Percentiles rank a stretch among this genome's conserved stretches.
These are phyloP conservation scores for Neonectria magnoliae DNA, from an alignment of 2,329 filamentous ascomycete genomes.

Conservation along the genomic window DNA sequence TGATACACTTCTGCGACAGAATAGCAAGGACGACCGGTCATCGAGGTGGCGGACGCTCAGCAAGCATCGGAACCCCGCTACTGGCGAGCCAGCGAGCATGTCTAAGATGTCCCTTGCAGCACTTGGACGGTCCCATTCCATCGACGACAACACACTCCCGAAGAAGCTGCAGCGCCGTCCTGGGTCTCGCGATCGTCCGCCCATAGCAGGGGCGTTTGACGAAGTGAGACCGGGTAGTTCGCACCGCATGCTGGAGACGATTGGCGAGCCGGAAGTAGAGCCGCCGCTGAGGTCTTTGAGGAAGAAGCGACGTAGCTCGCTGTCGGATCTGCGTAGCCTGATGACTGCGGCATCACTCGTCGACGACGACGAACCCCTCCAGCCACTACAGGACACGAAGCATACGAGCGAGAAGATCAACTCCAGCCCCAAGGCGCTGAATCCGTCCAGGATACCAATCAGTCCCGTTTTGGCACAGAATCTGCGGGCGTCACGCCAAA, in stretches of 20 bases:
- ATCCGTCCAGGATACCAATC: slow-evolving; percentile 62
- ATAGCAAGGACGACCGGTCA: slow-evolving; percentile 79
- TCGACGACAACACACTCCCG: slow-evolving; percentile 70
- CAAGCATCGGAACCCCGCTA: slow-evolving; percentile 74
- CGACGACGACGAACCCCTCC: slow-evolving; percentile 50
- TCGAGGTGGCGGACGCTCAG: slow-evolving; percentile 90
- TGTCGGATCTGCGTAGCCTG: slow-evolving; percentile 83
- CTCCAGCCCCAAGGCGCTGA: slow-evolving; percentile 55
- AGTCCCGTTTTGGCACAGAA: slow-evolving; percentile 55
- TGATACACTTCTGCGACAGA: slow-evolving; percentile 78
- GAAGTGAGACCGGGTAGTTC: slow-evolving; percentile 68
- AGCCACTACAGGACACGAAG: slow-evolving; percentile 63
- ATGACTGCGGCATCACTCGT: slow-evolving; percentile 69
- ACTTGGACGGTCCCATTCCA: slow-evolving; percentile 78
- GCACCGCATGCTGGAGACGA: slow-evolving; percentile 66
- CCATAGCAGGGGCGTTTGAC: slow-evolving; percentile 70
- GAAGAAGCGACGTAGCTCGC: slow-evolving; percentile 88
- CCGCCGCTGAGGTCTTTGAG: slow-evolving; percentile 57
- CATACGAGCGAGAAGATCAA: slow-evolving; percentile 67
- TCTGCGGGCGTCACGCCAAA: slow-evolving; percentile 57
- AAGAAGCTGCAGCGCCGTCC: slow-evolving; percentile 56
- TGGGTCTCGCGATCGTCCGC: slow-evolving; percentile 68
- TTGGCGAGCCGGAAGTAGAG: slow-evolving; percentile 65
- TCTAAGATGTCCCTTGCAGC: slow-evolving; percentile 73
- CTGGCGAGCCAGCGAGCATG: slow-evolving; percentile 69